Base-by-base conservation (phyloP, 2,329 filamentous ascomycete species). In the Fusarium sp. region DNA sequence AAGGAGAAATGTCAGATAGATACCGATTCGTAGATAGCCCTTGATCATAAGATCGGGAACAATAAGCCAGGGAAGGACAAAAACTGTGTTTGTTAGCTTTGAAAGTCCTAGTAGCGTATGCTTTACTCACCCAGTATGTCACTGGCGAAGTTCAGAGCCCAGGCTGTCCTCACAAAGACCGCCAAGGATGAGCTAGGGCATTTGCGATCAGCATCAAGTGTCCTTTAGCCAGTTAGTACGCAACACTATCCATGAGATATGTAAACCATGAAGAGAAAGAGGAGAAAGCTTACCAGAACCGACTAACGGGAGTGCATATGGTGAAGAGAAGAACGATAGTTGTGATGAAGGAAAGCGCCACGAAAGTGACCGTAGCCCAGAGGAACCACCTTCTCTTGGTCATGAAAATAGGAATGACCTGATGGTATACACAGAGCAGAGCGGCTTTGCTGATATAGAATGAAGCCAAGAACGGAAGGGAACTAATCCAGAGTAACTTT, bases 381-480 rank as follows among this genome's bases (percentile, higher is more conserved):
- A 70, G 58, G 17, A 70, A 64, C 1, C 44, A n/a, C 13, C 66
- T 35, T 30, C 67, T 26, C 6, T 58, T 70, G 2, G 37, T 45
- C 67, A 70, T 70, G 5, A 57, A 64, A 6, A 26, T 11, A 1
- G 67, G 62, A 13, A 70, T 60, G 3, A 70, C 51, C 8, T 61
- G 56, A 7, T 55, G 37, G 2, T 67, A 70, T 0, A 70, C 59
- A 7, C 55, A 24, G 17, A 70, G 52, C 1, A 70, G 10, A 5
- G 67, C 62, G 4, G 66, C 62, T 20, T 70, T 70, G 28, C 62
- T 64, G 7, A 65, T 28, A 10, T 70, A 70, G 8, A 67, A 67
- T 3, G 66, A 41, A 11, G 46, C 44, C 2, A 64, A 43, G 14
- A 70, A 70, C 2, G 66, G 66, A 9, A 70, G 28, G n/a, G 39